A percentile compares a stretch with the other conserved stretches of the same genome.
phyloP scores from a whole-genome alignment of 2,329 filamentous ascomycete species.

The Hypocrella siamensis region DNA sequence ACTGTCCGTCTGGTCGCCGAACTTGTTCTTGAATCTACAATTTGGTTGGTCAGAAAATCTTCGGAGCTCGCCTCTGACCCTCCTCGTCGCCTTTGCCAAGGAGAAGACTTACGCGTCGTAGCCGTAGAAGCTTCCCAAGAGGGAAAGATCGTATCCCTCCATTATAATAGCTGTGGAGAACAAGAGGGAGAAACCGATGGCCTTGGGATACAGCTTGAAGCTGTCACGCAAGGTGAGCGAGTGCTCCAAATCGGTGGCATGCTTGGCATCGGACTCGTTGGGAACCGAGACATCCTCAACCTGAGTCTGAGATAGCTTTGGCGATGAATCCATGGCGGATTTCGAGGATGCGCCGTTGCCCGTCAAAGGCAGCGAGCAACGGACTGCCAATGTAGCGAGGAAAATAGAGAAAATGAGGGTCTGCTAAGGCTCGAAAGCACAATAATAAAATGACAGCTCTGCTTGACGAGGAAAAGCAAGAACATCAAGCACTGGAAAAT shows the following conservation, averaged over 20 bases:
- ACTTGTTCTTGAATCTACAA: constrained; percentile 9
- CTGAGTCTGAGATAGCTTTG: neutral
- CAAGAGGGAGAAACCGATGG: constrained; percentile 18
- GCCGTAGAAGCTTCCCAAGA: constrained; percentile 19
- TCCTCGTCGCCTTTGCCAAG: no score
- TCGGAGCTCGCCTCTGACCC: no score
- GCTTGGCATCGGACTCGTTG: neutral
- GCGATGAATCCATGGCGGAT: neutral
- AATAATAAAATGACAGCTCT: no score
- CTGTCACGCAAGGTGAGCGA: constrained; percentile 11
- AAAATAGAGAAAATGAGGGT: no score
- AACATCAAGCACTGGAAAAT: no score
- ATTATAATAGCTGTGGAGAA: constrained; percentile 23
- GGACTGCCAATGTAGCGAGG: no score
- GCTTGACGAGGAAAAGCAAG: no score
- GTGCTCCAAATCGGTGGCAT: constrained; percentile 9
- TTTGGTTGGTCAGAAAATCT: neutral
- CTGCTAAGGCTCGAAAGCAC: no score
- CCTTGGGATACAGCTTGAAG: constrained; percentile 14
- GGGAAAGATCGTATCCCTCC: constrained; percentile 21
- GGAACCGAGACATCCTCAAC: neutral
- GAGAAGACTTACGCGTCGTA: neutral
- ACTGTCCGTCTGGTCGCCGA: constrained; percentile 10
- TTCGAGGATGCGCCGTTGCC: no score
- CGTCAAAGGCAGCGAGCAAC: no score